phyloP scores from a whole-genome alignment of 2,329 filamentous ascomycete species.

The Fusarium tanahbumbuense region DNA sequence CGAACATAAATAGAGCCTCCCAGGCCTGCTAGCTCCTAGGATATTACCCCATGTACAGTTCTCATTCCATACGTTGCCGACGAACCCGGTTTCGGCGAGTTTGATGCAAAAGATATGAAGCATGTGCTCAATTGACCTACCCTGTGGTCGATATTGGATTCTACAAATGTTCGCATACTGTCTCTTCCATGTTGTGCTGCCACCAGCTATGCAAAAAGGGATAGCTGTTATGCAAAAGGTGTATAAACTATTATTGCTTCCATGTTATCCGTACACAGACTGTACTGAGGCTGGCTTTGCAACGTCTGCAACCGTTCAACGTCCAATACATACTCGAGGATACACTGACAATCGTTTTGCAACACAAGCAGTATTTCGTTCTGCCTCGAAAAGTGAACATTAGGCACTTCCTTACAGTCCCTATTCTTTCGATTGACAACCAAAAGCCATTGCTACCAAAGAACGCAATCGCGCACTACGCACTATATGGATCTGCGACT shows the following conservation, averaged over 20 bases:
- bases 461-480: not conserved
- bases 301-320: not conserved
- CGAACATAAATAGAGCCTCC: not conserved
- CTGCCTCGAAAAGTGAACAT: not conserved
- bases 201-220: not conserved
- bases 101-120: not conserved
- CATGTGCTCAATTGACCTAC: not conserved
- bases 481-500: slow-evolving; percentile 10
- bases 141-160: not conserved
- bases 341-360: not conserved
- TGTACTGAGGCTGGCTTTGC: too few relatives aligned
- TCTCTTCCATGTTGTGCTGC: not conserved
- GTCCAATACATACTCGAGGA: not conserved
- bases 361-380: not conserved
- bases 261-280: too few relatives aligned
- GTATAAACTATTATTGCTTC: not conserved
- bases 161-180: not conserved
- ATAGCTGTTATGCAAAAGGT: not conserved
- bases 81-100: not conserved
- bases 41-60: not conserved
- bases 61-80: slow-evolving; percentile 9
- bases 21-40: not conserved
- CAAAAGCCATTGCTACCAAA: not conserved
- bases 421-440: not conserved
- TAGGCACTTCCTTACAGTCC: not conserved